Base-by-base conservation (phyloP, 2,329 filamentous ascomycete genomes). In the Lachnellula suecica region DNA sequence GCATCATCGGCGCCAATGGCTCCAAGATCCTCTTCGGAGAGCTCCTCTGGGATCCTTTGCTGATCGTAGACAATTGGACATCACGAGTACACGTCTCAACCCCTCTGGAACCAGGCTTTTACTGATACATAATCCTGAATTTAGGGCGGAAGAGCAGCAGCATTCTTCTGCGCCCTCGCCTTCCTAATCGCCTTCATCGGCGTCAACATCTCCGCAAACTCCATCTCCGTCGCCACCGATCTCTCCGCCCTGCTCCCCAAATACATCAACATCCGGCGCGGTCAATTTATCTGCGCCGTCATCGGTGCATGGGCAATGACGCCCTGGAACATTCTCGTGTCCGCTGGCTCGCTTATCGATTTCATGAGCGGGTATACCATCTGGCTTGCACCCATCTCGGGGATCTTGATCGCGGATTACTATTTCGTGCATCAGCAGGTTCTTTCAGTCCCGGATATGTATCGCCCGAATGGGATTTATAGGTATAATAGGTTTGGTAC, bases 241-340 rank as follows among this genome's bases (percentile, higher is more conserved):
- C 60, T 80, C 44, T 74, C 73, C 0, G 72, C 74, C 1, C 63
- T 80, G 5, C 74, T 78, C 44, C 78, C 79, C 0, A 68, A 68
- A 19, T 80, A 72, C 61, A 74, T 83, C 65, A 81, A 81, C 62
- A 81, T 83, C 53, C 68, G 78, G 4, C 74, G 81, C 2, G 81
- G 81, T 1, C 72, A 72, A 17, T 61, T 79, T 4, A 59, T 80
- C 15, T 72, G 69, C 37, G 70, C 72, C 1, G 54, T 75, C 1
- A 54, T 74, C 49, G 64, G 63, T 70, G 64, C 63, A 70, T 51
- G 49, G 48, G 70, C 68, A 2, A 67, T 75, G 3, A 71, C 73
- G 0, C 73, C 73, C 0, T 76, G 73, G 73, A 72, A 74, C 60
- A 75, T 75, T 43, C 58, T 74, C 1, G 66, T 61, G 2, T 46